A percentile compares a stretch with the other conserved stretches of the same genome.
These are phyloP conservation scores for Fistulinella staudtii DNA, from an alignment of 1,284 basidiomycete genomes.

Conservation along the genomic window DNA sequence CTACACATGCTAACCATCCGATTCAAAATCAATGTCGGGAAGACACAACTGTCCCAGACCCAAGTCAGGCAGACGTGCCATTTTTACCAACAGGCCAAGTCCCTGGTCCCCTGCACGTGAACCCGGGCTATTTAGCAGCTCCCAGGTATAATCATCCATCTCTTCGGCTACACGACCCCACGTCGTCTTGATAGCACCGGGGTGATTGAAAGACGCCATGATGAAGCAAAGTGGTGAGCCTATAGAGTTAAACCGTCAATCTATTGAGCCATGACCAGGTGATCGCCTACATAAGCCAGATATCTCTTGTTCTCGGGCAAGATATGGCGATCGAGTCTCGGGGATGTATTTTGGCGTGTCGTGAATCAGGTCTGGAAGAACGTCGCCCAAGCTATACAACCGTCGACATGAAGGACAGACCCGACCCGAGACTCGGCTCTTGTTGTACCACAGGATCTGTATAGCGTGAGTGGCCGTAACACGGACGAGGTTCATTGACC, in stretches of 20 bases:
- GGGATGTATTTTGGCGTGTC: constrained; percentile 25
- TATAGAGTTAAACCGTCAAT: constrained; percentile 26
- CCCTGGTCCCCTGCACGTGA: constrained; percentile 42
- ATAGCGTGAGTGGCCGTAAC: constrained; percentile 1
- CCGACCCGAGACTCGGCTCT: constrained; percentile 60
- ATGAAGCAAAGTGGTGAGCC: constrained; percentile 75
- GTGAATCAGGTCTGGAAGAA: constrained; percentile 47
- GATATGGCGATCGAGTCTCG: constrained; percentile 38
- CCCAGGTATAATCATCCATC: constrained; percentile 63
- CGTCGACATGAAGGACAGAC: constrained; percentile 74
- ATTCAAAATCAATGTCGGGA: constrained; percentile 33
- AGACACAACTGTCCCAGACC: constrained; percentile 70
- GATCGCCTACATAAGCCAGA: constrained; percentile 66
- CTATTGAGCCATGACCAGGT: not conserved
- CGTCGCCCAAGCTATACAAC: constrained; percentile 64
- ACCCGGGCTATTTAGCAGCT: constrained; percentile 47
- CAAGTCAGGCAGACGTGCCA: constrained; percentile 70
- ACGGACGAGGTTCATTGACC: constrained; percentile 19
- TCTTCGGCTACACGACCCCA: constrained; percentile 69
- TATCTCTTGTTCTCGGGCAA: constrained; percentile 60
- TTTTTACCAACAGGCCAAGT: constrained; percentile 65
- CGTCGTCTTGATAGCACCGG: constrained; percentile 57
- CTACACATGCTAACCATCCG: constrained; percentile 12
- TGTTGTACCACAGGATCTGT: constrained; percentile 84
- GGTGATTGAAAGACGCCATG: constrained; percentile 62